Percentiles rank a stretch among this genome's conserved stretches.
phyloP scores from a whole-genome alignment of 2,329 filamentous ascomycete species.

The Apiospora saccharicola region DNA sequence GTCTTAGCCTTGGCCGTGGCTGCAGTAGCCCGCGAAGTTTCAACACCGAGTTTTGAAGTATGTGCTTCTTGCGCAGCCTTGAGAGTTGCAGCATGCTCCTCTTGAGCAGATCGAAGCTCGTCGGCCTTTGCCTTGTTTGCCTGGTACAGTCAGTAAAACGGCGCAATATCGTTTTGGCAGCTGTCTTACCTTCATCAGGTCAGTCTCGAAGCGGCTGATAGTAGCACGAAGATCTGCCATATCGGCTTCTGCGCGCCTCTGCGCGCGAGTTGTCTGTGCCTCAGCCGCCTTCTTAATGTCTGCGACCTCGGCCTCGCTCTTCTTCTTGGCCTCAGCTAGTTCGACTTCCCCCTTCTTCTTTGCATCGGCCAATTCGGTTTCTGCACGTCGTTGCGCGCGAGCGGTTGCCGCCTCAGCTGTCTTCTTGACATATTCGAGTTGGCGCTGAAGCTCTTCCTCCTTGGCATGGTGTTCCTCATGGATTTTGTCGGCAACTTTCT shows the following conservation, averaged over 20 bases:
- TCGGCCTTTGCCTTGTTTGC: conserved; percentile 66
- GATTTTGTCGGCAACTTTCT: conserved; percentile 35
- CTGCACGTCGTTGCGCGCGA: conserved; percentile 41
- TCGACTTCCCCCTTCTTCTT: conserved; percentile 11
- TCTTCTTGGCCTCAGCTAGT: conserved; percentile 39
- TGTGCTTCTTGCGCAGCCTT: conserved; percentile 61
- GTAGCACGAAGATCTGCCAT: conserved; percentile 43
- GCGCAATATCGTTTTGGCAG: not conserved
- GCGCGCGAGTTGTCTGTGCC: conserved; percentile 40
- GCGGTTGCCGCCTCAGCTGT: conserved; percentile 48
- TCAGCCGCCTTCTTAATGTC: conserved; percentile 55
- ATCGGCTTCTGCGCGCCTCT: conserved; percentile 41
- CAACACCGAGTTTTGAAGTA: conserved; percentile 46
- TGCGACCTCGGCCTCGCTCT: conserved; percentile 45
- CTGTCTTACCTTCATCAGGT: conserved; percentile 62
- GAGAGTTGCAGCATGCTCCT: conserved; percentile 44
- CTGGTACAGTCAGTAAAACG: conserved; percentile 45
- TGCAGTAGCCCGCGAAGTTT: conserved; percentile 27
- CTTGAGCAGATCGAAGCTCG: conserved; percentile 64
- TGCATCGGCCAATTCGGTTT: conserved; percentile 38
- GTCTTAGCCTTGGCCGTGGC: conserved; percentile 42
- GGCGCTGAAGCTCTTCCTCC: conserved; percentile 47
- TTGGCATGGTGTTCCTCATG: conserved; percentile 43
- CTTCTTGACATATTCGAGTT: conserved; percentile 56
- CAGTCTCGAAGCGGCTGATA: conserved; percentile 67